Evolutionary conservation across 768 basidiomycete genomes (phyloP).

Genomic region (Lactarius pseudohatsudake): DNA sequence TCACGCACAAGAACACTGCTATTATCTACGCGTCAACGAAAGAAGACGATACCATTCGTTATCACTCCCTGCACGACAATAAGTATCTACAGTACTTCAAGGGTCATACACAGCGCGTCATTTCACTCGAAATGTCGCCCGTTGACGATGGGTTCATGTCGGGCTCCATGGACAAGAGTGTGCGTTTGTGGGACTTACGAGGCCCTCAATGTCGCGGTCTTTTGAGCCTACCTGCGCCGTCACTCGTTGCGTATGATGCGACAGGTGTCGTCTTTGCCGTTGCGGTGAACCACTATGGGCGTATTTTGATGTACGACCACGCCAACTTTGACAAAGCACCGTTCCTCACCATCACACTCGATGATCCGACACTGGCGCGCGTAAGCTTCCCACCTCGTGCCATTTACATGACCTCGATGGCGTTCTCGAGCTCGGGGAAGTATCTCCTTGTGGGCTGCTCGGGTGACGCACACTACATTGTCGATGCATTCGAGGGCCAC

Average conservation of each 20-base stretch:
- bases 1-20: conserved; percentile 86
- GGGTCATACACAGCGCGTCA: conserved; percentile 87
- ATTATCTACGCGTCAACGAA: conserved; percentile 93
- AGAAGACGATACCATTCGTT: conserved; percentile 91
- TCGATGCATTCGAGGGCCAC: conserved; percentile 87
- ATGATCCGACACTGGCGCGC: conserved; percentile 72
- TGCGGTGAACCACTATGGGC: conserved; percentile 76
- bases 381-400: conserved; percentile 84
- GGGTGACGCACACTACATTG: conserved; percentile 86
- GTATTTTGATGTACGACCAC: conserved; percentile 83
- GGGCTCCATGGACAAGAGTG: conserved; percentile 89
- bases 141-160: conserved; percentile 96
- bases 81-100: conserved; percentile 94
- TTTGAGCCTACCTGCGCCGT: conserved; percentile 68
- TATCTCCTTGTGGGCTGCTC: conserved; percentile 92
- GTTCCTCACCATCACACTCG: conserved; percentile 78
- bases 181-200: conserved; percentile 94
- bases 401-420: conserved; percentile 87
- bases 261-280: conserved; percentile 85
- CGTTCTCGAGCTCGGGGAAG: conserved; percentile 89
- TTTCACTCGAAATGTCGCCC: conserved; percentile 89
- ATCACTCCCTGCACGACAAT: conserved; percentile 95
- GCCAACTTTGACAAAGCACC: conserved; percentile 90
- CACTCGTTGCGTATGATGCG: conserved; percentile 82
- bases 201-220: conserved; percentile 74